Evolutionary conservation across 192 early-diverging fungal species (phyloP).

Genomic region (Linnemannia elongata): DNA sequence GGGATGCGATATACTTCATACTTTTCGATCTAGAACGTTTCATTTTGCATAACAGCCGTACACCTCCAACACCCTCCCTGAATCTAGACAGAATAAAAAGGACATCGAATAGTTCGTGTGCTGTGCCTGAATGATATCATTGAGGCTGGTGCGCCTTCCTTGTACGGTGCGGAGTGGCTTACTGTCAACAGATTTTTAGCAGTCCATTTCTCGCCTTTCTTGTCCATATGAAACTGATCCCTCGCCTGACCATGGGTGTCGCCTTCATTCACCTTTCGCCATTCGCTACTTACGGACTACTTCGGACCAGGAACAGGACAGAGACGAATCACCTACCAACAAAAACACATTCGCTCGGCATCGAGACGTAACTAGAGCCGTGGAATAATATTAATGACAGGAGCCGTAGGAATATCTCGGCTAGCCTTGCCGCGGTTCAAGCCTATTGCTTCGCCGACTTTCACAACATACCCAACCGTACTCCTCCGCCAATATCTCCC

Average conservation of each 20-base stretch:
- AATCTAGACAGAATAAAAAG: background rate
- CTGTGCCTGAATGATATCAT: background rate
- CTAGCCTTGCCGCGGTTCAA: background rate
- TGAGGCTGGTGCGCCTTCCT: background rate
- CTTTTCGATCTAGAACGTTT: too few relatives aligned
- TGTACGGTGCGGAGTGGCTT: background rate
- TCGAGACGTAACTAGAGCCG: background rate
- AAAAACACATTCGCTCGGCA: background rate
- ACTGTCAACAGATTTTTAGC: constrained; percentile 4
- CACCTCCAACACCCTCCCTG: background rate
- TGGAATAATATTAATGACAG: constrained; percentile 18
- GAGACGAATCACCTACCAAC: background rate
- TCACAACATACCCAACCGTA: background rate
- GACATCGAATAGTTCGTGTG: background rate
- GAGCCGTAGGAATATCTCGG: constrained; percentile 40
- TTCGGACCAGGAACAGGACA: background rate
- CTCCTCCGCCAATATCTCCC: background rate
- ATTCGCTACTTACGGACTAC: background rate
- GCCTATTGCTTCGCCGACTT: background rate
- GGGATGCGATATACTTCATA: background rate
- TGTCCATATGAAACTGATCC: background rate
- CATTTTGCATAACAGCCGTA: background rate
- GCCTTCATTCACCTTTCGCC: background rate
- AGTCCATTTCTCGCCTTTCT: background rate
- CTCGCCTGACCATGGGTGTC: background rate